These are phyloP conservation scores for Pecoramyces ruminantium DNA, from an alignment of 192 early-diverging fungal genomes.

Conservation along the genomic window DNA sequence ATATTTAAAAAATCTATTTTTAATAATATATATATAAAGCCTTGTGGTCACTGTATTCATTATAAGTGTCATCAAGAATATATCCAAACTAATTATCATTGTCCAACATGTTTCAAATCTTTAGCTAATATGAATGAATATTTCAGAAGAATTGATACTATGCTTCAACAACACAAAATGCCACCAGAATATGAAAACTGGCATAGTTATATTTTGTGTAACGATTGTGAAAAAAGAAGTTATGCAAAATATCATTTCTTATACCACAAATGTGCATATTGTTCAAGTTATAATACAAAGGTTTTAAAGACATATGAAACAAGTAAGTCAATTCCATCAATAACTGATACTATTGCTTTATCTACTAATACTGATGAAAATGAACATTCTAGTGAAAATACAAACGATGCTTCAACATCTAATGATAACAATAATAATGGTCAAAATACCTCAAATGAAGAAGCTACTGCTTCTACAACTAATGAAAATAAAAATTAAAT, in stretches of 20 bases:
- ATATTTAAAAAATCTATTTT: too few species aligned
- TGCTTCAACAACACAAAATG: constrained; percentile 70
- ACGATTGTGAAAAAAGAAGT: constrained; percentile 81
- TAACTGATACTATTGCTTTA: background rate
- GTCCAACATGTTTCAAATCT: constrained; percentile 86
- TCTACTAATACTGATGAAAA: background rate
- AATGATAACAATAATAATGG: background rate
- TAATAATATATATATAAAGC: constrained; percentile 21
- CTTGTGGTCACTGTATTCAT: constrained; percentile 87
- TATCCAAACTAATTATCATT: constrained; percentile 81
- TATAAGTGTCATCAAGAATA: constrained; percentile 65
- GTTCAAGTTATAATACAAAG: constrained; percentile 81
- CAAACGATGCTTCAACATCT: background rate
- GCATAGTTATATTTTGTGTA: constrained; percentile 67
- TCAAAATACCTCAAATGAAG: background rate
- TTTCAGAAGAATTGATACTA: constrained; percentile 65
- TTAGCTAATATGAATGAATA: constrained; percentile 65
- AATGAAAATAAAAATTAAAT: too few species aligned
- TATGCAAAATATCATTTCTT: constrained; percentile 81
- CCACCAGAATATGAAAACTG: constrained; percentile 70
- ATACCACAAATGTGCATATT: constrained; percentile 81
- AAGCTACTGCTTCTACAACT: background rate
- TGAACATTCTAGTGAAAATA: background rate
- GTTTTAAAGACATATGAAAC: constrained; percentile 43
- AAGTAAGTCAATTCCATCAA: background rate